These are phyloP conservation scores for Pichiaceae sp. DNA, from an alignment of 1,139 yeast genomes.

Conservation along the genomic window DNA sequence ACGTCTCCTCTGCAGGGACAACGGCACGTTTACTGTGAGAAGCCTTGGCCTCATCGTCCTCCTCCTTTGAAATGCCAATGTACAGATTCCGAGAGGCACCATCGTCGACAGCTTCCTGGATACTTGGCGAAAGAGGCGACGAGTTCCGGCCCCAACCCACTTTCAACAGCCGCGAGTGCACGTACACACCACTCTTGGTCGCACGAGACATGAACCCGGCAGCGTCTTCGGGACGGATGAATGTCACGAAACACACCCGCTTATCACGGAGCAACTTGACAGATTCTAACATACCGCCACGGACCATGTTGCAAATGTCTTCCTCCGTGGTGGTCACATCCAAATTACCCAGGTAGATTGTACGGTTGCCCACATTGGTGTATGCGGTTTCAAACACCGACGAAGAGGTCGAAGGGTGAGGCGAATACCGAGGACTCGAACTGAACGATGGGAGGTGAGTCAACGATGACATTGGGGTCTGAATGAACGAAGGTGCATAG, in stretches of 20 bases:
- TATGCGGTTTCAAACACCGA: slow-evolving; percentile 1
- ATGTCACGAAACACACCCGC: slow-evolving; percentile 78
- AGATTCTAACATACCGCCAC: slow-evolving; percentile 82
- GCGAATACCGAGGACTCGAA: too few species aligned
- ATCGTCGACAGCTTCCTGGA: slow-evolving; percentile 71
- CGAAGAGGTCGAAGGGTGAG: background rate
- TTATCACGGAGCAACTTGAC: slow-evolving; percentile 38
- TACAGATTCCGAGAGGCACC: slow-evolving; percentile 92
- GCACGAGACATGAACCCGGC: slow-evolving; percentile 73
- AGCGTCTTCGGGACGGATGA: slow-evolving; percentile 86
- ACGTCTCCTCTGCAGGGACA: slow-evolving; percentile 49
- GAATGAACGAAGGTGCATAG: background rate
- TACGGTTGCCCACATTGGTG: slow-evolving; percentile 79
- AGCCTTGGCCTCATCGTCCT: slow-evolving; percentile 11
- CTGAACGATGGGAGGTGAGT: background rate
- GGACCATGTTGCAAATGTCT: slow-evolving; percentile 86
- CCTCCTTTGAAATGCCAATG: slow-evolving; percentile 58
- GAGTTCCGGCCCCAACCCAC: slow-evolving; percentile 97
- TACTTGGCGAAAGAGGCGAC: slow-evolving; percentile 77
- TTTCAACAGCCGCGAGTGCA: slow-evolving; percentile 73
- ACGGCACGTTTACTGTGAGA: slow-evolving; percentile 2
- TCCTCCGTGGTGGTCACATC: slow-evolving; percentile 82
- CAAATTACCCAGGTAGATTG: slow-evolving; percentile 82
- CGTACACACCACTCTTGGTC: slow-evolving; percentile 60
- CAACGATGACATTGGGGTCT: background rate